These are phyloP conservation scores for Coemansia sp. DNA, from an alignment of 192 early-diverging fungal species.

Conservation along the genomic window DNA sequence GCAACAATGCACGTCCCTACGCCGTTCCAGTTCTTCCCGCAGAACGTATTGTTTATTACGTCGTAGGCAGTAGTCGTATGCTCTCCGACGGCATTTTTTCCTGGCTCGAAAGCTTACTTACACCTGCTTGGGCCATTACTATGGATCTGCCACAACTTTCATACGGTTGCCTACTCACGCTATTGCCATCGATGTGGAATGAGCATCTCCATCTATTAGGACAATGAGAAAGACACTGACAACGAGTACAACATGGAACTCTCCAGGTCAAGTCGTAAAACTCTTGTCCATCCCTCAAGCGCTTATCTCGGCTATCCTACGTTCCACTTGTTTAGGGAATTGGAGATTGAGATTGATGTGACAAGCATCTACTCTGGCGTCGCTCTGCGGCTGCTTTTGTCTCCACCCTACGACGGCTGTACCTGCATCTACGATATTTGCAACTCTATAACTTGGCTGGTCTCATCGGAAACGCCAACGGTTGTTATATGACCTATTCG, in stretches of 20 bases:
- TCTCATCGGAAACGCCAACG: no score
- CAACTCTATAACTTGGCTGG: no score
- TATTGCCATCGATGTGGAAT: neutral
- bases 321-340: neutral
- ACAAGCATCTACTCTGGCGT: neutral
- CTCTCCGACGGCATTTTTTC: neutral
- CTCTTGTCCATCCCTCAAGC: neutral
- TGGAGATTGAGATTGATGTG: neutral
- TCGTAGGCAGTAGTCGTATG: neutral
- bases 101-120: neutral
- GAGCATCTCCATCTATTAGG: neutral
- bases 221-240: neutral
- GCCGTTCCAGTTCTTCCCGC: neutral
- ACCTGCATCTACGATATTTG: no score
- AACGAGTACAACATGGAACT: no score
- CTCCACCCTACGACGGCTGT: neutral
- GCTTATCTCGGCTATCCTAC: neutral
- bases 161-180: neutral
- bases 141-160: neutral
- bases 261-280: no score
- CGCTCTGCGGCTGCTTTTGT: neutral
- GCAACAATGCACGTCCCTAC: neutral
- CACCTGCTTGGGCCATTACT: neutral
- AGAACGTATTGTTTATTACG: neutral
- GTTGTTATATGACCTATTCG: no score